Percentiles rank a stretch among this genome's conserved stretches.
Conservation (phyloP, 1,139 yeast genomes). For the Taiozyma sp. region DNA sequence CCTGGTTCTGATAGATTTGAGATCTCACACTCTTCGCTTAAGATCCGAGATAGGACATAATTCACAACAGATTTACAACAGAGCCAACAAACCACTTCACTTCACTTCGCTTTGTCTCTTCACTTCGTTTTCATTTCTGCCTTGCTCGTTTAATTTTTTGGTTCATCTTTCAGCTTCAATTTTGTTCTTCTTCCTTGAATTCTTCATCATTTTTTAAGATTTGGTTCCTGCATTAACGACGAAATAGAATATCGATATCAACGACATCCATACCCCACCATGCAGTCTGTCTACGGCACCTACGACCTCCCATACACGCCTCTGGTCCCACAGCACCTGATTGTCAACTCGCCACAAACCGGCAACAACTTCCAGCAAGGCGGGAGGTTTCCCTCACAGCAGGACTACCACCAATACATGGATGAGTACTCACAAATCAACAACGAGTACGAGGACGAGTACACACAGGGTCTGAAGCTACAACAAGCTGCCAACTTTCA, state of each 20-base stretch:
- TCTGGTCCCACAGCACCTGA: slow-evolving; percentile 19
- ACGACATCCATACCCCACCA: background rate
- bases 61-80: background rate
- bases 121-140: background rate
- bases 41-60: background rate
- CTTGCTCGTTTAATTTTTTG: background rate
- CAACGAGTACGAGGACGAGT: slow-evolving; percentile 6
- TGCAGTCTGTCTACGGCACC: slow-evolving; percentile 19
- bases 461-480: background rate
- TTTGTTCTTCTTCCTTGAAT: background rate
- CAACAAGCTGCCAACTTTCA: slow-evolving; percentile 3
- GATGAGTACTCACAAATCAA: slow-evolving; percentile 6
- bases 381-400: slow-evolving; percentile 12
- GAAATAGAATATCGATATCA: background rate
- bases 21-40: background rate
- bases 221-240: background rate
- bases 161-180: background rate
- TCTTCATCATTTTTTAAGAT: background rate
- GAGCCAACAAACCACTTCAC: background rate
- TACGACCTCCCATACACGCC: slow-evolving; percentile 20
- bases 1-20: background rate
- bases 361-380: slow-evolving; percentile 6
- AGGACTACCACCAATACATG: slow-evolving; percentile 11
- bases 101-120: background rate
- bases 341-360: slow-evolving; percentile 19